These are phyloP conservation scores for Camellia sinensis DNA, from an alignment of 148 eudicot genomes.

Conservation along the genomic window DNA sequence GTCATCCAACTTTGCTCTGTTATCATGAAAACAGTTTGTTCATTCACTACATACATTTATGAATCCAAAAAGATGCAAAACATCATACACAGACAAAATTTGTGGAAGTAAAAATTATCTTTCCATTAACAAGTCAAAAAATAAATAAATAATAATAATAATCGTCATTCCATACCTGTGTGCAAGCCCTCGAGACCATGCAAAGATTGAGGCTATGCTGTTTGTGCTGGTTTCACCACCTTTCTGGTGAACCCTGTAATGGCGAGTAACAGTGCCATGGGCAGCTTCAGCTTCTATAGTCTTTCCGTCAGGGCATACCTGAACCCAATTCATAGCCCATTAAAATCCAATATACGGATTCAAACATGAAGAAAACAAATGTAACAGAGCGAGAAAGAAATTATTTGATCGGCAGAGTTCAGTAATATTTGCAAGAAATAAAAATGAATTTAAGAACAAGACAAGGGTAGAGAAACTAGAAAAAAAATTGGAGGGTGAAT, in stretches of 20 bases:
- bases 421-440: background rate
- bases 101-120: background rate
- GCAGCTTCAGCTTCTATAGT: conserved; percentile 64
- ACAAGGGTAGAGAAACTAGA: background rate
- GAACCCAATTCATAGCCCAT: conserved; percentile 12
- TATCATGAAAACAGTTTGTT: conserved; percentile 8
- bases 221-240: conserved; percentile 62
- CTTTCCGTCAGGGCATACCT: conserved; percentile 54
- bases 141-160: background rate
- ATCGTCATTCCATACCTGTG: conserved; percentile 28
- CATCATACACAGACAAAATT: background rate
- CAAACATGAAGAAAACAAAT: background rate
- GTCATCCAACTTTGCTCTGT: conserved; percentile 78
- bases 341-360: background rate
- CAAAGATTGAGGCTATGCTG: conserved; percentile 58
- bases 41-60: background rate
- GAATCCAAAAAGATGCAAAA: background rate
- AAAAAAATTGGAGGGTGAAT: background rate
- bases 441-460: background rate
- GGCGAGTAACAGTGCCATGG: conserved; percentile 54
- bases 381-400: background rate
- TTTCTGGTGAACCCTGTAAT: conserved; percentile 53
- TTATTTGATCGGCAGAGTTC: background rate
- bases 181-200: conserved; percentile 50
- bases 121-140: too few species aligned